These are phyloP conservation scores for Phytophthora citrophthora DNA, from an alignment of 352 stramenopile genomes.

Conservation along the genomic window DNA sequence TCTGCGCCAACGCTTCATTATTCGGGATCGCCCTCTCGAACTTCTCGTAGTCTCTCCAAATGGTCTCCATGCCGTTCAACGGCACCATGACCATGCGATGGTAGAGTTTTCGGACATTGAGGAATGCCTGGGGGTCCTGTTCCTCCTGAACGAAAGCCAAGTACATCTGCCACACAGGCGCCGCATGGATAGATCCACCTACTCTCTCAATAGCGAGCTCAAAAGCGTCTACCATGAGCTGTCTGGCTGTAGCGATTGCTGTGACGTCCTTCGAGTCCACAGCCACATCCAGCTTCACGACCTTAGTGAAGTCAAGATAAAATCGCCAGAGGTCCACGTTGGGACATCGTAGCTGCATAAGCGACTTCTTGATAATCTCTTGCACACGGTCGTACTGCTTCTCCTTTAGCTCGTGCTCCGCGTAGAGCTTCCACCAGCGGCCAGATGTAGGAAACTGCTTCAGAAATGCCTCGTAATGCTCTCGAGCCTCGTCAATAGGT, in stretches of 20 bases:
- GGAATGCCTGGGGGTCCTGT: constrained; percentile 71
- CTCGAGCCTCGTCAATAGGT: constrained; percentile 63
- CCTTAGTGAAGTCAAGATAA: constrained; percentile 89
- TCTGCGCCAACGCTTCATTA: constrained; percentile 85
- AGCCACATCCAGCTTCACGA: constrained; percentile 81
- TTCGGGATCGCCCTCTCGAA: constrained; percentile 89
- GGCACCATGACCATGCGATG: constrained; percentile 83
- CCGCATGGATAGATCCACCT: constrained; percentile 78
- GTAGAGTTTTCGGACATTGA: constrained; percentile 84
- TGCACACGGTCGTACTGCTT: constrained; percentile 89
- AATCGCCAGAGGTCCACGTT: constrained; percentile 89
- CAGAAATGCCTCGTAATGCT: constrained; percentile 84
- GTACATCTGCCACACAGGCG: constrained; percentile 87
- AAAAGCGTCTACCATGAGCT: constrained; percentile 88
- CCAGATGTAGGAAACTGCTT: constrained; percentile 75
- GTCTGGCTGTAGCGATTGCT: constrained; percentile 62
- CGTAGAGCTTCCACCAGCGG: constrained; percentile 88
- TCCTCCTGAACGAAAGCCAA: constrained; percentile 83
- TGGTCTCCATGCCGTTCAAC: constrained; percentile 77
- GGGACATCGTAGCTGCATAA: constrained; percentile 84
- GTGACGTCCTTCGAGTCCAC: constrained; percentile 61
- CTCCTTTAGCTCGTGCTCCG: constrained; percentile 85
- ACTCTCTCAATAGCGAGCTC: constrained; percentile 85
- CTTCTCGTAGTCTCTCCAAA: constrained; percentile 91
- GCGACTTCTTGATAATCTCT: constrained; percentile 89